Evolutionary conservation across 192 early-diverging fungal genomes (phyloP).

Genomic region (Coemansia sp.): DNA sequence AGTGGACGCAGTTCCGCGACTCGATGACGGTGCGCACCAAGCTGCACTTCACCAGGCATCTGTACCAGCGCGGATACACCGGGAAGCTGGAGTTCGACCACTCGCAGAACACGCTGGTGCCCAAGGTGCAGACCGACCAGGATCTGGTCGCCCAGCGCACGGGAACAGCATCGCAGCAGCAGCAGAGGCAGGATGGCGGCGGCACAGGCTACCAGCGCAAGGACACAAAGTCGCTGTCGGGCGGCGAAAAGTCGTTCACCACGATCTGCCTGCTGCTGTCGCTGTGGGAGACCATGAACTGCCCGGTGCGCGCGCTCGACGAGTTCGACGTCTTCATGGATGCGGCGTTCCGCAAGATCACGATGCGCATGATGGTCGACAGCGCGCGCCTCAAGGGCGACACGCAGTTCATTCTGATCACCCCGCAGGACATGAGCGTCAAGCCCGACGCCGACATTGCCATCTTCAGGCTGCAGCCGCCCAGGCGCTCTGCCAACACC

Average conservation of each 20-base stretch:
- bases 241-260: conserved; percentile 96
- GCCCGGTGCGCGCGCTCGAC: conserved; percentile 91
- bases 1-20: conserved; percentile 70
- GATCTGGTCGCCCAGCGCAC: conserved; percentile 31
- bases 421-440: conserved; percentile 87
- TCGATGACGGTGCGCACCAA: conserved; percentile 75
- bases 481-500: conserved; percentile 30
- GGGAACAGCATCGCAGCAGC: conserved; percentile 2
- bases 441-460: conserved; percentile 47
- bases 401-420: conserved; percentile 95
- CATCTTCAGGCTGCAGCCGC: conserved; percentile 59
- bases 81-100: conserved; percentile 82
- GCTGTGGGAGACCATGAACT: conserved; percentile 90
- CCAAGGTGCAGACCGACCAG: conserved; percentile 62
- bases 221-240: conserved; percentile 89
- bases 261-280: conserved; percentile 91
- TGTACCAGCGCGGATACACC: conserved; percentile 79
- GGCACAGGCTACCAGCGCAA: conserved; percentile 56
- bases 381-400: conserved; percentile 68
- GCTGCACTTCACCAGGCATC: conserved; percentile 68
- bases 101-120: conserved; percentile 57
- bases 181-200: conserved; percentile 10
- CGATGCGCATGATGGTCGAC: conserved; percentile 87
- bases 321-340: conserved; percentile 99
- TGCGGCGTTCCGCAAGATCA: conserved; percentile 87